Evolutionary conservation across 106 monocot species (phyloP), one percentile per base, ranked within the genome.

Genomic region (Platanthera guangdongensis): DNA sequence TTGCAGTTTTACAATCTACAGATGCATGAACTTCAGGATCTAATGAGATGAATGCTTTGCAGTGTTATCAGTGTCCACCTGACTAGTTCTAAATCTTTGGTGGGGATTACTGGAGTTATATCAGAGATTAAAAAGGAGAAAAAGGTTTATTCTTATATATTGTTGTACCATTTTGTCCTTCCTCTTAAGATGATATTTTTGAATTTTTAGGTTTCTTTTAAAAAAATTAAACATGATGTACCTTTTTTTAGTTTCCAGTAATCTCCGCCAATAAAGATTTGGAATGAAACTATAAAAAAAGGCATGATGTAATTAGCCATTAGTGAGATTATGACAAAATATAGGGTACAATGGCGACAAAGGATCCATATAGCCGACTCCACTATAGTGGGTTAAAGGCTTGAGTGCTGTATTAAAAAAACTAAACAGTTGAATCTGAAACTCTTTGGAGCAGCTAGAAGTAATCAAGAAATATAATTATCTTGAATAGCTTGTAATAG

Each of bases 71-170:
- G 99, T 71, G 90, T 99, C 51, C 99, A 99, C 76, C 81, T 99
- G 82, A 99, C 94, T 57, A 99, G 99, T 83, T 99, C 99, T 57
- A 99, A 99, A 68, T 99, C 99, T 71, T 82, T 99, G 69, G 99
- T 92, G 19, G 99, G 99, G 32, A 88, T 99, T 85, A 32, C 85
- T 79, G 99, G 99, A 45, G 94, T 99, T 55, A 94, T 99, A 85
- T 86, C 90, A 49, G 91, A 89, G 76, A 94, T 99, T 78, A 89
- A 94, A 63, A 90, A 87, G 77, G 92, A 99, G 86, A 99, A 90
- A 87, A 99, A 99, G 99, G 99, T 97, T 15, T 52, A 67, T 51
- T 75, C 70, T 63, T 46, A 16, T 77, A 5, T 62, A 68, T 71
- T 75, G 55, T 77, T 74, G 9, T 47, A 15, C 70, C 45, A 15